Evolutionary conservation across 2,329 filamentous ascomycete species (phyloP).

Genomic region (Neospermospora avenae): DNA sequence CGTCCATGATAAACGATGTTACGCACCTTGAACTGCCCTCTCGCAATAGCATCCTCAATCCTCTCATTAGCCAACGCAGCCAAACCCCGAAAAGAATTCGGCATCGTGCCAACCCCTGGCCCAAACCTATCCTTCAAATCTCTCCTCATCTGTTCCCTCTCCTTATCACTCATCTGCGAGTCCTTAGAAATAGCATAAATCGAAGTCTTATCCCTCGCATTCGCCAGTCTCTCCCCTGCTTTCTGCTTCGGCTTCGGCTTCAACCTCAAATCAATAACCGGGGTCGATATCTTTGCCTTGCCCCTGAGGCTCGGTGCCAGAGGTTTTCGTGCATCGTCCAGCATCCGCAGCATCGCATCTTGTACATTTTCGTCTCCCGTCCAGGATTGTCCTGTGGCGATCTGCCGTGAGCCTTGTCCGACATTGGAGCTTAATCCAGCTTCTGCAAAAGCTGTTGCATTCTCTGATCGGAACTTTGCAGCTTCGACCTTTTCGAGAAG

Average conservation of each 20-base stretch:
- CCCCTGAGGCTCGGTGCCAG: slow-evolving; percentile 50
- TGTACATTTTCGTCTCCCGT: slow-evolving; percentile 69
- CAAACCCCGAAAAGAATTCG: slow-evolving; percentile 74
- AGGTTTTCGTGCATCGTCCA: slow-evolving; percentile 74
- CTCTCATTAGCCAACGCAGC: slow-evolving; percentile 82
- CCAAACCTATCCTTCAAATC: slow-evolving; percentile 80
- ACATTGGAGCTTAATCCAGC: slow-evolving; percentile 53
- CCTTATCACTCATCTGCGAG: slow-evolving; percentile 61
- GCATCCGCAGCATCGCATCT: slow-evolving; percentile 80
- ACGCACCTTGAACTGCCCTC: slow-evolving; percentile 71
- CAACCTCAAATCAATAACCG: slow-evolving; percentile 52
- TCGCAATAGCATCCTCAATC: slow-evolving; percentile 90
- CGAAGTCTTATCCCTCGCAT: slow-evolving; percentile 56
- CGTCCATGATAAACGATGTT: background rate
- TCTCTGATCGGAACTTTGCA: slow-evolving; percentile 50
- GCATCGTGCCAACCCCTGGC: slow-evolving; percentile 68
- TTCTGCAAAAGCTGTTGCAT: slow-evolving; percentile 47
- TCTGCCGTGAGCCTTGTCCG: slow-evolving; percentile 63
- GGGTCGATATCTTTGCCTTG: slow-evolving; percentile 41
- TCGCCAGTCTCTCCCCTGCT: slow-evolving; percentile 47
- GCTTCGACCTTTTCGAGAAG: slow-evolving; percentile 55
- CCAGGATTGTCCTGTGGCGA: slow-evolving; percentile 71
- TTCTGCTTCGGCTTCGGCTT: slow-evolving; percentile 39
- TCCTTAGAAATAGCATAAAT: slow-evolving; percentile 51
- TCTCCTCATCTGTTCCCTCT: slow-evolving; percentile 66